Base-by-base conservation (phyloP, 805 yeast genomes). In the Kluyveromyces starmeri region DNA sequence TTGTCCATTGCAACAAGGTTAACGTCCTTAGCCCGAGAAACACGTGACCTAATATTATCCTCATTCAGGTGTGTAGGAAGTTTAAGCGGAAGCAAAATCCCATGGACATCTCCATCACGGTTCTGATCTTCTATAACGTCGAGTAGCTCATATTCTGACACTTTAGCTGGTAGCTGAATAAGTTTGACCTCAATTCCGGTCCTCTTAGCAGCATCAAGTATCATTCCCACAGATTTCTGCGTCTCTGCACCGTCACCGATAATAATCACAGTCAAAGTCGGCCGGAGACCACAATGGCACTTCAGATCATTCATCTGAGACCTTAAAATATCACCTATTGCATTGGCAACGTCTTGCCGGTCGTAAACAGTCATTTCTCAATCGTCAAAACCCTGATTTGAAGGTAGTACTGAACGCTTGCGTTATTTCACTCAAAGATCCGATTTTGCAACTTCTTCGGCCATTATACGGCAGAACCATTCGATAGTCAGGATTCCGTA, bases 221-320 rank as follows among this genome's bases (percentile, higher is more conserved):
- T 89, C 79, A 88, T 83, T 43, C 79, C 73, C 36, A 89, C 96
- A 61, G 92, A 89, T 8, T 95, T 83, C 10, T 83, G 72, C 2
- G 95, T 83, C 55, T 89, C 98, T 20, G 89, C 89, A 42, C 96
- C 70, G 34, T 67, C 69, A 27, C 97, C 96, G 22, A 89, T 94
- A 61, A 92, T 97, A 40, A 89, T 67, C 47, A 89, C 86, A 25
- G 83, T 78, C 48, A 89, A 67, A 36, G 71, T 69, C 6, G 97
- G 96, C 40, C 68, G 64, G 63, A 84, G 84, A n/a, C 73, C 62
- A 42, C 64, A 57, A 33, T 48, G 38, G 2, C 55, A 35, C 47
- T 74, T 71, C 35, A 71, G 51, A 9, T 53, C 48, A 14, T 52
- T 51, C 41, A 81, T 71, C 43, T 75, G 78, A 11, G 62, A 51